A percentile compares a stretch with the other conserved stretches of the same genome.
These are phyloP conservation scores for Alternaria novae-zelandiae DNA, from an alignment of 2,329 filamentous ascomycete genomes.

Conservation along the genomic window DNA sequence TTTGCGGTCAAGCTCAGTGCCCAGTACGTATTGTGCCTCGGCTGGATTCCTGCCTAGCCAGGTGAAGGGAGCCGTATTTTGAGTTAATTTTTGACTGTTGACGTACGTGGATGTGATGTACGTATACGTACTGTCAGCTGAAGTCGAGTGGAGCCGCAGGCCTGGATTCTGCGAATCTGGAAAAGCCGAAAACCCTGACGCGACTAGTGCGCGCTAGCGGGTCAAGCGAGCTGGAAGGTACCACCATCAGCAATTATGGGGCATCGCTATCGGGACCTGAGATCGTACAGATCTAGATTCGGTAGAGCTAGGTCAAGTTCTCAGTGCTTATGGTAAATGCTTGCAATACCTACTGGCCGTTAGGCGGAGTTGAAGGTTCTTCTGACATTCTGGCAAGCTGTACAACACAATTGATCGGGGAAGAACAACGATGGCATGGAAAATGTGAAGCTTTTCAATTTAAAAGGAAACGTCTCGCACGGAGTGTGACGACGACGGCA, in stretches of 20 bases:
- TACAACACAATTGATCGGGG: background rate
- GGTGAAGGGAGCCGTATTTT: background rate
- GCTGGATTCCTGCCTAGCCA: background rate
- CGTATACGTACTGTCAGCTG: slow-evolving; percentile 7
- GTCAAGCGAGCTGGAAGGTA: slow-evolving; percentile 22
- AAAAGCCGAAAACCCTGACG: slow-evolving; percentile 20
- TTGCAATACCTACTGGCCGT: background rate
- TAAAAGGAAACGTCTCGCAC: background rate
- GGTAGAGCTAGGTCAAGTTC: background rate
- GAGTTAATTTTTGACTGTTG: background rate
- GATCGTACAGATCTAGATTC: background rate
- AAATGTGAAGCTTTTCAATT: background rate
- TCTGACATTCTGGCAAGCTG: background rate
- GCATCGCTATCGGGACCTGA: background rate
- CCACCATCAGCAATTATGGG: slow-evolving; percentile 4
- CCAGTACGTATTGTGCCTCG: background rate
- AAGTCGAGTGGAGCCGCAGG: slow-evolving; percentile 17
- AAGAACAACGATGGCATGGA: background rate
- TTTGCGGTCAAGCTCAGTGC: slow-evolving; percentile 7
- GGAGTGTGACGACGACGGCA: background rate
- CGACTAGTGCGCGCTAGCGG: slow-evolving; percentile 29
- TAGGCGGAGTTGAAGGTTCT: background rate
- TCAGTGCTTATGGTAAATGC: background rate
- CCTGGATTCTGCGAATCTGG: slow-evolving; percentile 20
- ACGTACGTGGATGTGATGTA: slow-evolving; percentile 12